These are phyloP conservation scores for Irpex rosettiformis DNA, from an alignment of 1,284 basidiomycete species.

Conservation along the genomic window DNA sequence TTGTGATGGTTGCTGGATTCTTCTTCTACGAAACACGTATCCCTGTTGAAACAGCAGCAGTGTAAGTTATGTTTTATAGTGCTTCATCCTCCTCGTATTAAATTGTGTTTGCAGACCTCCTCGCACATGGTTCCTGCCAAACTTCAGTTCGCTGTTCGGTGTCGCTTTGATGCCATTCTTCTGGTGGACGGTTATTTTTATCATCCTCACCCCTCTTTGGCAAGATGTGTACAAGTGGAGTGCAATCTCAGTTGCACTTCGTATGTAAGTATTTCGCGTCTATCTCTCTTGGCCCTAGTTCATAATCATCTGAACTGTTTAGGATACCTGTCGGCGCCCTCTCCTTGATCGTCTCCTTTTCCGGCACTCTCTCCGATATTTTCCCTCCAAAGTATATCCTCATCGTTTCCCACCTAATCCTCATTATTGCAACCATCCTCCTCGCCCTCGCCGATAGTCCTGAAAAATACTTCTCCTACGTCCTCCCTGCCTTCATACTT, in stretches of 20 bases:
- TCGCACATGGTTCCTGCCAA: constrained; percentile 39
- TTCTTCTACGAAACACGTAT: constrained; percentile 40
- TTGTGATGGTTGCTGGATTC: constrained; percentile 36
- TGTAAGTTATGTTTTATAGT: constrained; percentile 27
- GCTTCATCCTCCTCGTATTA: neutral
- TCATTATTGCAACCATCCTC: constrained; percentile 38
- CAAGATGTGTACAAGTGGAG: constrained; percentile 37
- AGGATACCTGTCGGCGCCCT: constrained; percentile 42
- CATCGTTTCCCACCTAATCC: constrained; percentile 35
- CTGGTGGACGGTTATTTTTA: constrained; percentile 39
- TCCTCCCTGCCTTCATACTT: constrained; percentile 47
- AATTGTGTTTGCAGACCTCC: constrained; percentile 27
- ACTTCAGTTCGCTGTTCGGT: constrained; percentile 37
- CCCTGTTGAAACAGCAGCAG: constrained; percentile 34
- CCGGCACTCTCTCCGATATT: constrained; percentile 34
- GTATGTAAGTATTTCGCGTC: constrained; percentile 30
- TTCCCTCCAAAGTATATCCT: constrained; percentile 43
- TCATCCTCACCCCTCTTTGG: constrained; percentile 36
- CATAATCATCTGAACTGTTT: neutral
- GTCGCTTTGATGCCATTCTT: constrained; percentile 38
- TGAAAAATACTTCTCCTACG: constrained; percentile 41
- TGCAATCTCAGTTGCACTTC: constrained; percentile 35
- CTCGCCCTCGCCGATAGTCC: constrained; percentile 39
- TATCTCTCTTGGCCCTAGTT: neutral
- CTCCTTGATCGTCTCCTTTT: constrained; percentile 35